Conservation (phyloP, 495 filamentous ascomycete species). For the Neurospora hispaniola region DNA sequence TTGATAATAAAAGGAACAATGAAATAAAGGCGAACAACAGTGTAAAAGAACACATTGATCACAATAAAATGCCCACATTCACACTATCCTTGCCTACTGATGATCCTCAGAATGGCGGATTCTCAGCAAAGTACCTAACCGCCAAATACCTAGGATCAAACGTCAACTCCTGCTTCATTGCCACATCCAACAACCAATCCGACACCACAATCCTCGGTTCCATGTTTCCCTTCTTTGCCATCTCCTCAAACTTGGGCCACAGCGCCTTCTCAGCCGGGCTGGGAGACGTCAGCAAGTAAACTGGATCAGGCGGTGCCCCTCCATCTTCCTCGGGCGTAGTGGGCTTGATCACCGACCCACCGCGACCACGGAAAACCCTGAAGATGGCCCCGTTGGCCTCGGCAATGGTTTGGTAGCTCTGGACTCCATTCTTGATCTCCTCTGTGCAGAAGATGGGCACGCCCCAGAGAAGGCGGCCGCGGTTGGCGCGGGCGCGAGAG, state of each 20-base stretch:
- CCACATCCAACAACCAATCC: slow-evolving; percentile 84
- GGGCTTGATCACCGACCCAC: slow-evolving; percentile 46
- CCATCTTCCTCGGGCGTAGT: slow-evolving; percentile 48
- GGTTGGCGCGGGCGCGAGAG: slow-evolving; percentile 60
- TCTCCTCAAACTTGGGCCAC: slow-evolving; percentile 70
- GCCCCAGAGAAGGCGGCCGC: slow-evolving; percentile 57
- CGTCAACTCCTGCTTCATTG: slow-evolving; percentile 69
- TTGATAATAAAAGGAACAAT: neutral
- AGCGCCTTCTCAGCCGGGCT: slow-evolving; percentile 55
- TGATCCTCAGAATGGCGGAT: neutral
- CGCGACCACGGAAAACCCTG: slow-evolving; percentile 62
- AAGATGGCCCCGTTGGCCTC: slow-evolving; percentile 81
- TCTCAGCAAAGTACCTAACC: slow-evolving; percentile 13
- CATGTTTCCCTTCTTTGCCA: slow-evolving; percentile 62
- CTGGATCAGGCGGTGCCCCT: slow-evolving; percentile 48
- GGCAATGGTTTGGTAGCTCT: slow-evolving; percentile 74
- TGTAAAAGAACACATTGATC: neutral
- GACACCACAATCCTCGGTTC: slow-evolving; percentile 63
- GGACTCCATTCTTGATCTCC: slow-evolving; percentile 65
- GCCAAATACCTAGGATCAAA: slow-evolving; percentile 52
- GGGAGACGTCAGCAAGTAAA: slow-evolving; percentile 64
- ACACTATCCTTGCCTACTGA: neutral
- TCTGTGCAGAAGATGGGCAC: slow-evolving; percentile 73
- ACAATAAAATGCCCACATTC: neutral
- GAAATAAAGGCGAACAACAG: neutral